Evolutionary conservation across 2,329 filamentous ascomycete genomes (phyloP).

Genomic region (Cryphonectria japonica): DNA sequence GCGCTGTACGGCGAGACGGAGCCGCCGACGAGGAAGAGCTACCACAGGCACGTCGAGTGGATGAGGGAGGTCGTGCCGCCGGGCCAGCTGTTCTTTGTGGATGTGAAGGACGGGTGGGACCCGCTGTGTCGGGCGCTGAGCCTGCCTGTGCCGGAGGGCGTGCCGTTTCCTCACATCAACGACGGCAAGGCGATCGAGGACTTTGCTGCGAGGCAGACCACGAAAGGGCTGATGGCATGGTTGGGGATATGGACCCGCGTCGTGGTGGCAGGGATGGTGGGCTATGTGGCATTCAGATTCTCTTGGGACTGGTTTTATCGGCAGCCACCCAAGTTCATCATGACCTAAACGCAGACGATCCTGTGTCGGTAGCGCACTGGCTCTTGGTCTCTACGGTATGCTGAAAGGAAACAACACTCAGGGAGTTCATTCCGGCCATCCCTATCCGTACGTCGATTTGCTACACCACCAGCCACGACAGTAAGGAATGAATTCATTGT

Average conservation of each 20-base stretch:
- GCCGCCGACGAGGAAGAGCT: conserved; percentile 18
- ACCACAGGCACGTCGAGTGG: conserved; percentile 24
- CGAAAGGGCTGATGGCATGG: conserved; percentile 10
- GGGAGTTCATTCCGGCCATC: no score
- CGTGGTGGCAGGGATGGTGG: background rate
- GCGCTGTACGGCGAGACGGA: conserved; percentile 39
- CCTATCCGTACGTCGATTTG: no score
- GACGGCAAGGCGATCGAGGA: conserved; percentile 24
- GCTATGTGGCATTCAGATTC: background rate
- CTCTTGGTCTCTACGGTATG: no score
- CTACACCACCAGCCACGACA: no score
- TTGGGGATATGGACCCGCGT: background rate
- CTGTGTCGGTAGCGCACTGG: no score
- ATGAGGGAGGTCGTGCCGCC: conserved; percentile 35
- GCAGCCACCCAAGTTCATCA: no score
- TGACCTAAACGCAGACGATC: no score
- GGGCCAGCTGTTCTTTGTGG: conserved; percentile 43
- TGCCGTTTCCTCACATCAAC: conserved; percentile 42
- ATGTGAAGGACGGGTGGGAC: conserved; percentile 44
- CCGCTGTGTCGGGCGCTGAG: conserved; percentile 45
- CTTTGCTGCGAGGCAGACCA: conserved; percentile 5
- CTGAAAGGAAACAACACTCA: no score
- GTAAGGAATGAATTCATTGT: no score
- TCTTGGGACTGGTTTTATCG: background rate
- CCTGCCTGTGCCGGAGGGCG: conserved; percentile 38